A percentile compares a stretch with the other conserved stretches of the same genome.
Evolutionary conservation across 108 stramenopile species (phyloP).

Genomic region (Discostella stelligeroides): DNA sequence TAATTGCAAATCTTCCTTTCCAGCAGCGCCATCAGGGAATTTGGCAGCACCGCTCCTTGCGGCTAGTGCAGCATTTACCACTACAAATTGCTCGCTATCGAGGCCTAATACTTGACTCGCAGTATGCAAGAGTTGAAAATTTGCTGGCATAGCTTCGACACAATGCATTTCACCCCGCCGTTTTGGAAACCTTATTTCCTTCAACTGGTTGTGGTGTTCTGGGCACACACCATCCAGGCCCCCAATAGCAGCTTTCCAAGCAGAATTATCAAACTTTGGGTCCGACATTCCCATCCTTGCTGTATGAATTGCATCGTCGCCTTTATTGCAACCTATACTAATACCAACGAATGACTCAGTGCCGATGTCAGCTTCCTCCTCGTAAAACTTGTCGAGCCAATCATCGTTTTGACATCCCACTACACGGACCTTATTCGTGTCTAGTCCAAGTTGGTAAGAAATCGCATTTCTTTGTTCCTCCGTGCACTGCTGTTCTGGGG

Average conservation of each 20-base stretch:
- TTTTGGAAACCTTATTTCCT: neutral
- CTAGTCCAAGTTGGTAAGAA: neutral
- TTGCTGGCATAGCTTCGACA: slow-evolving; percentile 12
- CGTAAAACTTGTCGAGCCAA: slow-evolving; percentile 7
- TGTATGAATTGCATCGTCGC: slow-evolving; percentile 60
- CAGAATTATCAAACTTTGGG: slow-evolving; percentile 12
- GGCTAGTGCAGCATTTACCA: slow-evolving; percentile 16
- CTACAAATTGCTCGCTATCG: slow-evolving; percentile 3
- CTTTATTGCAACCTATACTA: slow-evolving; percentile 73
- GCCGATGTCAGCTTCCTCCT: slow-evolving; percentile 14
- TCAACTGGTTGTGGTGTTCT: neutral
- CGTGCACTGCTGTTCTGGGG: neutral
- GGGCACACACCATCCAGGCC: neutral
- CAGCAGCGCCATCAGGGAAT: slow-evolving; percentile 10
- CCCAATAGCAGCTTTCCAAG: slow-evolving; percentile 39
- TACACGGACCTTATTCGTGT: neutral
- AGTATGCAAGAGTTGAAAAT: neutral
- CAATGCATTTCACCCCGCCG: slow-evolving; percentile 19
- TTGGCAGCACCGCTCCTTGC: neutral
- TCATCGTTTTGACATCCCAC: neutral
- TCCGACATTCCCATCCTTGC: slow-evolving; percentile 53
- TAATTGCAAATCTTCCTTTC: slow-evolving; percentile 8
- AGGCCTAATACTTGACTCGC: slow-evolving; percentile 8
- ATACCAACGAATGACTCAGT: slow-evolving; percentile 24
- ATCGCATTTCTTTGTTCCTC: neutral